Evolutionary conservation across 2,329 filamentous ascomycete genomes (phyloP).

Genomic region (Sclerotinia spermophila): DNA sequence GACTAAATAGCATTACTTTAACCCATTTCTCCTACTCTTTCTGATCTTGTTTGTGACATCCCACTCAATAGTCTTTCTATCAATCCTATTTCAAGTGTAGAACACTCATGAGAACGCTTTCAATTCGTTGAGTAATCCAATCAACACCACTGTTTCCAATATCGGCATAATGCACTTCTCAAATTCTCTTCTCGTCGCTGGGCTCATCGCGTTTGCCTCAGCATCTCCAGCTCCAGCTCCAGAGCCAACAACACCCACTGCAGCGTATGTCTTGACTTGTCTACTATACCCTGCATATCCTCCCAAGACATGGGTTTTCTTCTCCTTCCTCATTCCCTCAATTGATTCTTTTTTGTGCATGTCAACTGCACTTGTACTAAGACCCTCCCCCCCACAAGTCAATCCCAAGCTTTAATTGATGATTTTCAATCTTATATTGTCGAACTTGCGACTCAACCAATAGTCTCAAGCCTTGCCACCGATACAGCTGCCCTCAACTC

Average conservation of each 20-base stretch:
- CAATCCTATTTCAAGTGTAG: not conserved
- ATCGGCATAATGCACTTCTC: conserved; percentile 10
- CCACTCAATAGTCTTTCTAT: not conserved
- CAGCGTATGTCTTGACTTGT: conserved; percentile 13
- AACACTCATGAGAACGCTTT: not conserved
- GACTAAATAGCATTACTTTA: not conserved
- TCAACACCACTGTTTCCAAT: not conserved
- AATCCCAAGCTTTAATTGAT: conserved; percentile 14
- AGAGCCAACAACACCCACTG: conserved; percentile 3
- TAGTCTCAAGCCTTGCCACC: conserved; percentile 17
- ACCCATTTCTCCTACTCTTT: not conserved
- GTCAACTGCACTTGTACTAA: not conserved
- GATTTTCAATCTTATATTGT: conserved; percentile 13
- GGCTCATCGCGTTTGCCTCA: conserved; percentile 13
- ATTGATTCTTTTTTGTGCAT: not conserved
- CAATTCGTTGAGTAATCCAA: not conserved
- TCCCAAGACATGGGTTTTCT: no score
- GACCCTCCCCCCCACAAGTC: not conserved
- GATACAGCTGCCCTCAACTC: conserved; percentile 14
- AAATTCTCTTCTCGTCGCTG: conserved; percentile 2
- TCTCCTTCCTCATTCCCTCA: not conserved
- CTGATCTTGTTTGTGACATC: not conserved
- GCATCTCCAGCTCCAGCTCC: conserved; percentile 17
- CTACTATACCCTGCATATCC: not conserved
- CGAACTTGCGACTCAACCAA: conserved; percentile 16